Percentiles rank a stretch among this genome's conserved stretches.
Evolutionary conservation across 2,329 filamentous ascomycete species (phyloP).

Genomic region (Zymoseptoria pseudotritici): DNA sequence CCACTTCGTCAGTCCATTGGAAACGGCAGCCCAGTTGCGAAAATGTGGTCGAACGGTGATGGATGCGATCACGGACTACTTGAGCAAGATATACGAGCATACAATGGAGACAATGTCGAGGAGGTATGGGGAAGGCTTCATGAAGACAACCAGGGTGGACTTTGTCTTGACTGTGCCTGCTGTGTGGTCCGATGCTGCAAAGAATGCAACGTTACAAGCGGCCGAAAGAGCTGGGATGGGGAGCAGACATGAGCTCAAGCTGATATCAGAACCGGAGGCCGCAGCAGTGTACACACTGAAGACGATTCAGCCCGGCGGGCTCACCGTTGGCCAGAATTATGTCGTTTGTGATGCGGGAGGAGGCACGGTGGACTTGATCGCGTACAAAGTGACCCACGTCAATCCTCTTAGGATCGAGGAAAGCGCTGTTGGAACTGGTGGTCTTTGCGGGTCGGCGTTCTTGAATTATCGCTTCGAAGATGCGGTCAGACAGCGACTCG

Average conservation of each 20-base stretch:
- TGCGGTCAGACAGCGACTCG: conserved; percentile 61
- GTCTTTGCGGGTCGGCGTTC: conserved; percentile 69
- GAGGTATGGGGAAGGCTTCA: conserved; percentile 70
- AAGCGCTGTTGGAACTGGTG: conserved; percentile 70
- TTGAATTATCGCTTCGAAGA: conserved; percentile 77
- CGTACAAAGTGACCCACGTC: conserved; percentile 70
- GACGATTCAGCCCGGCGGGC: conserved; percentile 67
- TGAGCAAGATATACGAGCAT: conserved; percentile 67
- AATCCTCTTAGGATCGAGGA: conserved; percentile 68
- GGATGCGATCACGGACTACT: conserved; percentile 71
- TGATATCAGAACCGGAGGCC: conserved; percentile 75
- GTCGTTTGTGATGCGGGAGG: conserved; percentile 52
- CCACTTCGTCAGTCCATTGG: conserved; percentile 69
- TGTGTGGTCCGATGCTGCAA: conserved; percentile 80
- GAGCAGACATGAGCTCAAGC: conserved; percentile 59
- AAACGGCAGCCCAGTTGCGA: conserved; percentile 69
- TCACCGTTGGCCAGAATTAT: conserved; percentile 58
- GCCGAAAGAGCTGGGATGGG: conserved; percentile 76
- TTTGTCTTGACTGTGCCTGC: conserved; percentile 77
- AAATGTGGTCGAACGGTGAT: conserved; percentile 68
- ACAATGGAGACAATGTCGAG: conserved; percentile 70
- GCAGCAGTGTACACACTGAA: conserved; percentile 74
- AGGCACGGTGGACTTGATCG: conserved; percentile 66
- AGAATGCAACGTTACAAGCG: conserved; percentile 71
- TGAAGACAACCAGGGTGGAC: conserved; percentile 66